A percentile compares a stretch with the other conserved stretches of the same genome.
Evolutionary conservation across 148 eudicot genomes (phyloP).

Genomic region (Spergularia marina): DNA sequence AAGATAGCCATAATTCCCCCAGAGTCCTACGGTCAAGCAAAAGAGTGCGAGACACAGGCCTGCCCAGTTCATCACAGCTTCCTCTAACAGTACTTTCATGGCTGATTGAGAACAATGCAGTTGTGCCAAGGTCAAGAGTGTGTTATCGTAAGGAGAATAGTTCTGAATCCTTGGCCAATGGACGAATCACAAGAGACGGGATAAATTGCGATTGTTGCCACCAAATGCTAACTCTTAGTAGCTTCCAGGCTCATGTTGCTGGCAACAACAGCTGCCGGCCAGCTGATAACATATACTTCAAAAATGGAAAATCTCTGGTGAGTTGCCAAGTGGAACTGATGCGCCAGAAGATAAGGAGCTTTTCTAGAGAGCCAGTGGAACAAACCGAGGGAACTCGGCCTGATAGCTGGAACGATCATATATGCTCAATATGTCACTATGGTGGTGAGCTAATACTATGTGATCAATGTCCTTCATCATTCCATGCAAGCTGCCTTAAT

Average conservation of each 20-base stretch:
- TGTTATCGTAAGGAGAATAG: slow-evolving; percentile 35
- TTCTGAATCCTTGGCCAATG: slow-evolving; percentile 37
- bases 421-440: slow-evolving; percentile 77
- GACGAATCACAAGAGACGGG: slow-evolving; percentile 61
- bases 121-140: slow-evolving; percentile 62
- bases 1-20: slow-evolving; percentile 24
- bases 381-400: slow-evolving; percentile 26
- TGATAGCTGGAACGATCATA: slow-evolving; percentile 49
- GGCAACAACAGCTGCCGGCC: slow-evolving; percentile 50
- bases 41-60: slow-evolving; percentile 42
- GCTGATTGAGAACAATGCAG: slow-evolving; percentile 69
- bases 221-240: slow-evolving; percentile 42
- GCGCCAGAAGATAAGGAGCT: slow-evolving; percentile 16
- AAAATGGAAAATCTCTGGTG: slow-evolving; percentile 69
- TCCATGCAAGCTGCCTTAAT: slow-evolving; percentile 70
- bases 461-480: slow-evolving; percentile 88
- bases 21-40: slow-evolving; percentile 54
- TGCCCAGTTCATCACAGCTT: slow-evolving; percentile 34
- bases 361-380: slow-evolving; percentile 24
- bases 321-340: slow-evolving; percentile 68
- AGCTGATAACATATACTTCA: slow-evolving; percentile 66
- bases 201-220: slow-evolving; percentile 80
- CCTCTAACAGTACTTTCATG: slow-evolving; percentile 67
- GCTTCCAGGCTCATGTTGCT: slow-evolving; percentile 82
- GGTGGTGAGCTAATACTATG: slow-evolving; percentile 83